Evolutionary conservation across 768 basidiomycete species (phyloP).

Genomic region (Tremella yokohamensis): DNA sequence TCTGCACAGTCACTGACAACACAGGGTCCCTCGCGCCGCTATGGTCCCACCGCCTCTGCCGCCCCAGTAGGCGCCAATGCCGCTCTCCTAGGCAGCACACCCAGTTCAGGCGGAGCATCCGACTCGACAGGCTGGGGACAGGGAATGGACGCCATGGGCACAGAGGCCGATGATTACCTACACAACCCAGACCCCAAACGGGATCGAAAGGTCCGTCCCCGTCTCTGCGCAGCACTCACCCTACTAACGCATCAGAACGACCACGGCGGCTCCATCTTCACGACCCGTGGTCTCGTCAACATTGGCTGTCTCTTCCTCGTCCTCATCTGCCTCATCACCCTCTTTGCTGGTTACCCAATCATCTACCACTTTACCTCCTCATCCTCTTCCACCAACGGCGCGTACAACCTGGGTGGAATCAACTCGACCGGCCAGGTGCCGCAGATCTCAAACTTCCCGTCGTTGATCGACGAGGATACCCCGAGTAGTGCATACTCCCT

Average conservation of each 20-base stretch:
- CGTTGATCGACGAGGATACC: conserved; percentile 73
- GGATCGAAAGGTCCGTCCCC: conserved; percentile 45
- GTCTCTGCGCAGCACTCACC: background rate
- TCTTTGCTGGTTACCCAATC: conserved; percentile 88
- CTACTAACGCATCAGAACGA: conserved; percentile 32
- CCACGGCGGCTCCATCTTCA: conserved; percentile 64
- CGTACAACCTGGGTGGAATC: conserved; percentile 85
- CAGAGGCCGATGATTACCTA: conserved; percentile 82
- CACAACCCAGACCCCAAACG: conserved; percentile 78
- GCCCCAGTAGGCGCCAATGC: conserved; percentile 21
- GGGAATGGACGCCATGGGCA: conserved; percentile 26
- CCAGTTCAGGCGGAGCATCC: conserved; percentile 17
- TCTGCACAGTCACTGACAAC: background rate
- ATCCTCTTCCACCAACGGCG: conserved; percentile 48
- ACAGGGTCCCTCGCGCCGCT: conserved; percentile 13
- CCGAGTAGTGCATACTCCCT: conserved; percentile 60
- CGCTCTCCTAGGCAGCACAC: conserved; percentile 20
- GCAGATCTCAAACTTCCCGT: conserved; percentile 63
- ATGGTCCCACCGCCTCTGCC: conserved; percentile 36
- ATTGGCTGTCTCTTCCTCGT: conserved; percentile 68
- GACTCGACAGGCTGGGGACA: conserved; percentile 19
- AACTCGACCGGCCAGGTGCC: conserved; percentile 88
- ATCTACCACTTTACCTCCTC: conserved; percentile 57
- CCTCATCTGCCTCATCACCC: conserved; percentile 63
- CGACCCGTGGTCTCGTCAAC: conserved; percentile 78